Conservation (phyloP, 2,329 filamentous ascomycete species). For the Penicillium sp. region DNA sequence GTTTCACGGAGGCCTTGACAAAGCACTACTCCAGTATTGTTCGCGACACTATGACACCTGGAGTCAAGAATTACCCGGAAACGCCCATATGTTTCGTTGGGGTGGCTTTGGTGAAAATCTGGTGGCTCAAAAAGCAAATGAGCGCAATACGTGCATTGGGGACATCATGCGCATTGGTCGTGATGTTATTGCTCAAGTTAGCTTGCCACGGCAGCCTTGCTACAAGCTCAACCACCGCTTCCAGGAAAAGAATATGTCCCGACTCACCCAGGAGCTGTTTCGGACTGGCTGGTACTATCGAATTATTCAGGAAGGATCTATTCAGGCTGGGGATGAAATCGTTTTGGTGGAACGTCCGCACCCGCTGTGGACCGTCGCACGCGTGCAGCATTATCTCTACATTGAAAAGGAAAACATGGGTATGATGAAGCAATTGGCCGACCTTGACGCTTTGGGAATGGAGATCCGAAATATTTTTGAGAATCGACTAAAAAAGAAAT, state of each 20-base stretch:
- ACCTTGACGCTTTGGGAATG: not conserved
- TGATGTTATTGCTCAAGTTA: constrained; percentile 54
- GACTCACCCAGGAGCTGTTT: constrained; percentile 56
- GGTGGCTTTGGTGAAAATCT: constrained; percentile 10
- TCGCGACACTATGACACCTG: constrained; percentile 60
- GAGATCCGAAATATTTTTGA: not conserved
- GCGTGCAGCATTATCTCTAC: constrained; percentile 8
- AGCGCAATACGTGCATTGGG: constrained; percentile 66
- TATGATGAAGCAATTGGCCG: not conserved
- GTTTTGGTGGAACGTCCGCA: not conserved
- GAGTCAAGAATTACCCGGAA: constrained; percentile 53
- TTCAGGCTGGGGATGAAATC: constrained; percentile 32
- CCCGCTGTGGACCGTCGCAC: too few species aligned
- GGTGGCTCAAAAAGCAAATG: constrained; percentile 42
- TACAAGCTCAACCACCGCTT: constrained; percentile 71
- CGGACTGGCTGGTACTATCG: constrained; percentile 69
- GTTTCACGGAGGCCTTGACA: constrained; percentile 64
- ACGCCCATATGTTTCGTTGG: constrained; percentile 38
- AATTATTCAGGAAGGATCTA: constrained; percentile 56
- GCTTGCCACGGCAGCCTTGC: constrained; percentile 64
- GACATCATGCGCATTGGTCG: constrained; percentile 57
- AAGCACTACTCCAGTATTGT: constrained; percentile 64
- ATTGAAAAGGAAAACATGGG: constrained; percentile 6
- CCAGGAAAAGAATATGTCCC: constrained; percentile 62
- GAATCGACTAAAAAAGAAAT: not conserved